phyloP scores from a whole-genome alignment of 2,329 filamentous ascomycete species.

The Huntiella savannae region DNA sequence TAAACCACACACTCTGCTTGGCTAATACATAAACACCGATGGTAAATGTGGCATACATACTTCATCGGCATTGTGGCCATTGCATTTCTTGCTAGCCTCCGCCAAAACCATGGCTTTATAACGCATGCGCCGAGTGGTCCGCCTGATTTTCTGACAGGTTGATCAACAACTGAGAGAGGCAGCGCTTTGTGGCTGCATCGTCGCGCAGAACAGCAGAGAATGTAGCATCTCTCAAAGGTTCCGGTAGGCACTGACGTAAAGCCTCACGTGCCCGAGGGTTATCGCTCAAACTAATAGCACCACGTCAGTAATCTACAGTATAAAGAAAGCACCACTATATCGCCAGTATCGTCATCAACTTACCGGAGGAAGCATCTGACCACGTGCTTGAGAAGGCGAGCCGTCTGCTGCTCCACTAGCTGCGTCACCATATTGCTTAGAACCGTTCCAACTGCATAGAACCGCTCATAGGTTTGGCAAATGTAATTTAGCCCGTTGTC shows the following conservation, averaged over 20 bases:
- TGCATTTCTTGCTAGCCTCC: background rate
- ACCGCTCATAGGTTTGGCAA: conserved; percentile 94
- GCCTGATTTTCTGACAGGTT: conserved; percentile 82
- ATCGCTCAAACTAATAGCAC: conserved; percentile 56
- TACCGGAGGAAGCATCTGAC: conserved; percentile 92
- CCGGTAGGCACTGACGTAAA: conserved; percentile 83
- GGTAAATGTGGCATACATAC: background rate
- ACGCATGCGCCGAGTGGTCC: conserved; percentile 21
- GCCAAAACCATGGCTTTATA: background rate
- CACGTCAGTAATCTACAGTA: background rate
- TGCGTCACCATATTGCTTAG: conserved; percentile 98
- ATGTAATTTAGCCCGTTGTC: conserved; percentile 96
- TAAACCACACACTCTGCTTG: too few species aligned
- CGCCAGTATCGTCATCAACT: conserved; percentile 17
- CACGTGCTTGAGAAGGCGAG: conserved; percentile 87
- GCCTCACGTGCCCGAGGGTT: conserved; percentile 92
- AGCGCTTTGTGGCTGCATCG: conserved; percentile 92
- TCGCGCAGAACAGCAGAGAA: conserved; percentile 93
- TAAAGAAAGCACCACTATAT: conserved; percentile 6
- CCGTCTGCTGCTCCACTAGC: conserved; percentile 92
- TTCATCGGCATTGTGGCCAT: background rate
- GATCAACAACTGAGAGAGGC: conserved; percentile 88
- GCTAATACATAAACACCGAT: background rate
- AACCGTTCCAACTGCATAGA: conserved; percentile 94
- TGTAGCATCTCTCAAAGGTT: conserved; percentile 94